Conservation (phyloP, 164 flowering plant species). For the Piper betle region DNA sequence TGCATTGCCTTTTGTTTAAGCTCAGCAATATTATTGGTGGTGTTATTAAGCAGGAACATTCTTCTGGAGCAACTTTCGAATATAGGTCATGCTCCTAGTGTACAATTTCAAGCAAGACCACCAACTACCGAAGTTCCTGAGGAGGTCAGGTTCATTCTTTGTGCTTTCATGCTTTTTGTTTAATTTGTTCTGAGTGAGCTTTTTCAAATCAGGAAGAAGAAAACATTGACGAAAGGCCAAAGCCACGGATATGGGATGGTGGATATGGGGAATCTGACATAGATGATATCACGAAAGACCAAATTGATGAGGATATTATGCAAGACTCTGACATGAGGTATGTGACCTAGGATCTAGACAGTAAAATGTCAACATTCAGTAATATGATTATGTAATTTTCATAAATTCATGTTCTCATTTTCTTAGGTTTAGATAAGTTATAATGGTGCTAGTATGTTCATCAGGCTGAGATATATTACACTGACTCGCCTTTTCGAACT, state of each 20-base stretch:
- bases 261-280: slow-evolving; percentile 48
- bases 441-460: too few species aligned
- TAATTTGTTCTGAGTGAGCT: background rate
- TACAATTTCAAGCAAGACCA: slow-evolving; percentile 63
- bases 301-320: slow-evolving; percentile 8
- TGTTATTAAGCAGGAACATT: slow-evolving; percentile 32
- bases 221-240: slow-evolving; percentile 50
- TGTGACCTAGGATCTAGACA: background rate
- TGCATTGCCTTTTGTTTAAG: background rate
- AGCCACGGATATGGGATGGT: slow-evolving; percentile 69
- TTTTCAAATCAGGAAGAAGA: slow-evolving; percentile 47
- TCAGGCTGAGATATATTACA: too few species aligned
- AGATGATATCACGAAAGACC: slow-evolving; percentile 36
- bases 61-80: slow-evolving; percentile 71
- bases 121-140: slow-evolving; percentile 48
- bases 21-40: background rate
- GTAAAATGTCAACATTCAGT: background rate
- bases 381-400: background rate
- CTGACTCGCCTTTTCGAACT: too few species aligned
- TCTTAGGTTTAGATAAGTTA: too few species aligned
- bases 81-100: slow-evolving; percentile 70
- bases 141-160: slow-evolving; percentile 37
- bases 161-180: slow-evolving; percentile 1
- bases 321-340: slow-evolving; percentile 17
- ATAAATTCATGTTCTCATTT: background rate